These are phyloP conservation scores for Populus tremula DNA, from an alignment of 345 rosid genomes.

Conservation along the genomic window DNA sequence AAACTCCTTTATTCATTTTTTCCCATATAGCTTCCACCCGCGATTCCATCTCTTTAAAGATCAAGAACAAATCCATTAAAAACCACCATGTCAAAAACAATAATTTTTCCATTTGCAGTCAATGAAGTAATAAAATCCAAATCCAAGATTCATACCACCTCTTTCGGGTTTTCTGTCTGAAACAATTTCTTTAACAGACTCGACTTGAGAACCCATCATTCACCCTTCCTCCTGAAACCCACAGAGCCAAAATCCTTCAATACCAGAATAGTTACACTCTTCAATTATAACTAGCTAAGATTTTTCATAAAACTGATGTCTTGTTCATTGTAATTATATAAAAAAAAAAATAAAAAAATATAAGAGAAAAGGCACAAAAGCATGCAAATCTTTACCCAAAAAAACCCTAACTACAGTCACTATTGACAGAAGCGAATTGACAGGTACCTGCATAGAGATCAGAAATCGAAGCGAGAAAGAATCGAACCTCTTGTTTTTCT, in stretches of 20 bases:
- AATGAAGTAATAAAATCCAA: not conserved
- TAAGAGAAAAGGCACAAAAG: not conserved
- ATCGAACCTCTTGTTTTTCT: not conserved
- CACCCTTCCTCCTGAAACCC: not conserved
- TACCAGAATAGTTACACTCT: not conserved
- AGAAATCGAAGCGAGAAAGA: not conserved
- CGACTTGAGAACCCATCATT: constrained; percentile 31
- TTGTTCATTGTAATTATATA: not conserved
- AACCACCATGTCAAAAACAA: not conserved
- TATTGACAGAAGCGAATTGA: not conserved
- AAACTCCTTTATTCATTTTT: constrained; percentile 57
- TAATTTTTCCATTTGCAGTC: not conserved
- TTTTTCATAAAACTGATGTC: not conserved
- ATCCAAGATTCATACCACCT: constrained; percentile 26
- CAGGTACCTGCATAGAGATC: not conserved
- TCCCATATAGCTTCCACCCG: constrained; percentile 59
- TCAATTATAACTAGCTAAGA: not conserved
- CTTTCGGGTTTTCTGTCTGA: constrained; percentile 26
- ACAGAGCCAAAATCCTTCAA: not conserved
- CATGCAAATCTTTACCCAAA: not conserved
- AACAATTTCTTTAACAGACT: constrained; percentile 27
- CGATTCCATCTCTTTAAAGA: constrained; percentile 34
- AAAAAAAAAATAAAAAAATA: too few species aligned
- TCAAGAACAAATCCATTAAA: not conserved
- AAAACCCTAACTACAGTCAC: not conserved